Percentiles rank a stretch among this genome's conserved stretches.
These are phyloP conservation scores for Dendrostoma leiphaemia DNA, from an alignment of 2,329 filamentous ascomycete species.

Conservation along the genomic window DNA sequence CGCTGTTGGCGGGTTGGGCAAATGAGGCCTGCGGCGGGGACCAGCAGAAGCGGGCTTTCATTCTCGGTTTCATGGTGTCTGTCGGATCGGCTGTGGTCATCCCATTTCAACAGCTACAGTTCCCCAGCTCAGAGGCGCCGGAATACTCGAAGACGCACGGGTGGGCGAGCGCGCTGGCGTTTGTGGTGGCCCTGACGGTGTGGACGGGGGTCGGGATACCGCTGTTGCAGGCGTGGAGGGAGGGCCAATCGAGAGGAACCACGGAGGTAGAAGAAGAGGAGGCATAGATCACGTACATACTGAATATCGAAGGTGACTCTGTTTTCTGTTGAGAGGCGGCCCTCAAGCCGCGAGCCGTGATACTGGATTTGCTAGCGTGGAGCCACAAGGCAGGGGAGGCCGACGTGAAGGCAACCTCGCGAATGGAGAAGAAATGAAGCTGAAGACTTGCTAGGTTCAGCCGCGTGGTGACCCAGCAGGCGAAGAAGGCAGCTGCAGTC, in stretches of 20 bases:
- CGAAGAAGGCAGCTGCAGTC: too few relatives aligned
- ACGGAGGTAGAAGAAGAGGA: conserved; percentile 13
- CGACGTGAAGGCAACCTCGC: too few relatives aligned
- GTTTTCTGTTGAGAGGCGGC: too few relatives aligned
- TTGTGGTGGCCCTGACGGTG: conserved; percentile 31
- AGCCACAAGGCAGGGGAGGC: too few relatives aligned
- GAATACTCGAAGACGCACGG: conserved; percentile 34
- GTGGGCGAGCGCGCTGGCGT: conserved; percentile 32
- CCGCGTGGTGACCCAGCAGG: too few relatives aligned
- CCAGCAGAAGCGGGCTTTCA: conserved; percentile 40
- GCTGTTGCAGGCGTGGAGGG: conserved; percentile 22
- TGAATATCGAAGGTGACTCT: too few relatives aligned
- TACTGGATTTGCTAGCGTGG: too few relatives aligned
- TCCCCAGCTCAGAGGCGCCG: conserved; percentile 35
- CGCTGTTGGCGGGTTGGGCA: conserved; percentile 38
- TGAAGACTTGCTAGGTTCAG: too few relatives aligned
- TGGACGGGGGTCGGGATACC: conserved; percentile 33
- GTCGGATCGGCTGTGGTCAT: conserved; percentile 36
- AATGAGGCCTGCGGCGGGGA: conserved; percentile 40
- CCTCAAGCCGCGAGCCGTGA: too few relatives aligned
- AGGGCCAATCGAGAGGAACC: conserved; percentile 10
- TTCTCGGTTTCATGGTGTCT: conserved; percentile 37
- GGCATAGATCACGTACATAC: neutral
- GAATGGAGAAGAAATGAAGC: too few relatives aligned
- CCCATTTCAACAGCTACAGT: conserved; percentile 37